Percentiles rank a stretch among this genome's conserved stretches.
Conservation (phyloP, 2,329 filamentous ascomycete genomes). For the Trichoderma guizhouense region DNA sequence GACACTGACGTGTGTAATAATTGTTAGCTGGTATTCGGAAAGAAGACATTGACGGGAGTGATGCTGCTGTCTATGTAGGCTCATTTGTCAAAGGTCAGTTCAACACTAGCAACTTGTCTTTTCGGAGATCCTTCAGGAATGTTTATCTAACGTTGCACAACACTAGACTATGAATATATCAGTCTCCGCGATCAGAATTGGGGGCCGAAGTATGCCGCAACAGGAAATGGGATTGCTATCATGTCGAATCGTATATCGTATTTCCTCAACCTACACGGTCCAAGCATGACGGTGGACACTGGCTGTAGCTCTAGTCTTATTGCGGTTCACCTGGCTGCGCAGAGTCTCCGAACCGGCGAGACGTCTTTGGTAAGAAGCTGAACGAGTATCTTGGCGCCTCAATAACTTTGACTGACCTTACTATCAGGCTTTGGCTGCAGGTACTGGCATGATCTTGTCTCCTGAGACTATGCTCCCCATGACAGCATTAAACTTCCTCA, state of each 20-base stretch:
- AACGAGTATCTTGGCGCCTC: neutral
- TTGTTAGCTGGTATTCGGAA: conserved; percentile 42
- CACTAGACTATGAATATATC: conserved; percentile 49
- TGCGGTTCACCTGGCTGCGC: conserved; percentile 51
- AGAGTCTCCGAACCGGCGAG: conserved; percentile 46
- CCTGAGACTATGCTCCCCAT: conserved; percentile 56
- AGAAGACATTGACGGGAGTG: conserved; percentile 42
- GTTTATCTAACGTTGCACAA: neutral
- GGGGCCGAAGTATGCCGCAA: conserved; percentile 50
- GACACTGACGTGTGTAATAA: neutral
- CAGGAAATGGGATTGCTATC: conserved; percentile 51
- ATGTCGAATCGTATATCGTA: conserved; percentile 56
- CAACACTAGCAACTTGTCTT: neutral
- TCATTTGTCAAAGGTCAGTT: conserved; percentile 47
- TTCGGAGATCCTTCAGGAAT: neutral
- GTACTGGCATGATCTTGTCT: conserved; percentile 51
- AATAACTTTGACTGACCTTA: conserved; percentile 12
- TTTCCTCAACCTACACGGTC: conserved; percentile 52
- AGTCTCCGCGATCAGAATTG: conserved; percentile 49
- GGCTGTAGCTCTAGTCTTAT: conserved; percentile 57
- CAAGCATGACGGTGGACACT: conserved; percentile 57
- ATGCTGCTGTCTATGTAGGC: conserved; percentile 49
- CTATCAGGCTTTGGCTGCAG: conserved; percentile 47
- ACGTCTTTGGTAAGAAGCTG: conserved; percentile 35
- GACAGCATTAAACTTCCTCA: conserved; percentile 52